Conservation (phyloP, 257 asterid genomes). For the Haberlea rhodopensis region DNA sequence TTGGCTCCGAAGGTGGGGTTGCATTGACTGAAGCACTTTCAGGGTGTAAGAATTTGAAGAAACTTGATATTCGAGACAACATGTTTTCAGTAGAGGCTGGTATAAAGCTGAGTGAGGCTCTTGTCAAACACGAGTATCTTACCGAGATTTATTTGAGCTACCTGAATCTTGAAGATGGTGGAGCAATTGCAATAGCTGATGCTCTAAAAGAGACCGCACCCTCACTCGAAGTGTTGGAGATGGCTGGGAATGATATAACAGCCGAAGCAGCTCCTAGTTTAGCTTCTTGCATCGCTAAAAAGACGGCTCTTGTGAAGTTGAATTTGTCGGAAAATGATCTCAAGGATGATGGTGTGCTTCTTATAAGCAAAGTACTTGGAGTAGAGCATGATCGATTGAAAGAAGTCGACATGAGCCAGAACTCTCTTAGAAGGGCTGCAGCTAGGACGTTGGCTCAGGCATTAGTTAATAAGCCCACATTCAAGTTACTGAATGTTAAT, state of each 20-base stretch:
- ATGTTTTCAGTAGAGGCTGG: slow-evolving; percentile 88
- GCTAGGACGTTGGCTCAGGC: slow-evolving; percentile 61
- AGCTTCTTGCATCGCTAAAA: slow-evolving; percentile 56
- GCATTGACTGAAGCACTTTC: slow-evolving; percentile 81
- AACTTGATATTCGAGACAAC: slow-evolving; percentile 92
- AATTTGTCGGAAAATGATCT: slow-evolving; percentile 78
- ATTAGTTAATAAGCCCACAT: slow-evolving; percentile 56
- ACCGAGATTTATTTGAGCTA: slow-evolving; percentile 76
- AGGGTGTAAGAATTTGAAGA: slow-evolving; percentile 58
- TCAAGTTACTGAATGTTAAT: slow-evolving; percentile 56
- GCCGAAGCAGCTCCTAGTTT: slow-evolving; percentile 62
- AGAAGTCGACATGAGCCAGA: slow-evolving; percentile 79
- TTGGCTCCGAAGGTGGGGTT: slow-evolving; percentile 76
- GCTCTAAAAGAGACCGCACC: slow-evolving; percentile 69
- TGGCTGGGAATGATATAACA: slow-evolving; percentile 94
- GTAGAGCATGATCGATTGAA: slow-evolving; percentile 57
- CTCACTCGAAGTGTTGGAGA: slow-evolving; percentile 64
- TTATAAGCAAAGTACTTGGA: slow-evolving; percentile 55
- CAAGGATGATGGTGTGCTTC: slow-evolving; percentile 83
- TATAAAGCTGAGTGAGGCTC: slow-evolving; percentile 64
- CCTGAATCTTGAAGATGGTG: slow-evolving; percentile 84
- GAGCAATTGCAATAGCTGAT: slow-evolving; percentile 66
- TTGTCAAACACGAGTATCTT: slow-evolving; percentile 45
- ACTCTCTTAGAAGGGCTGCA: slow-evolving; percentile 59
- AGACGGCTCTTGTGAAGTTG: slow-evolving; percentile 62